A percentile compares a stretch with the other conserved stretches of the same genome.
Evolutionary conservation across 202 grass and related monocot species (phyloP).

Genomic region (Schoenoplectus tabernaemontani): DNA sequence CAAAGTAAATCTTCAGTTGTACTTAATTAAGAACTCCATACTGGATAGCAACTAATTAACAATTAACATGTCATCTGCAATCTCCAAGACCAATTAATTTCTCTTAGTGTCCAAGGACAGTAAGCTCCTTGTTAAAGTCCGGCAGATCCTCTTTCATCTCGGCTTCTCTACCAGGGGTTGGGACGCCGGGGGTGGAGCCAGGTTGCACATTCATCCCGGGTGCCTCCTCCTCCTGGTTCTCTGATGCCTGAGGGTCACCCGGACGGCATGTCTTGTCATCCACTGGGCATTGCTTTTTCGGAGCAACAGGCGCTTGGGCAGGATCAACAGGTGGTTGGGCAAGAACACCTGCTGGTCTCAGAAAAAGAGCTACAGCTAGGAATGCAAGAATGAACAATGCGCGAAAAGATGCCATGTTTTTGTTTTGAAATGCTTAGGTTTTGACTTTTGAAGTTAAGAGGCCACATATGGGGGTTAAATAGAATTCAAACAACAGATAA

Average conservation of each 20-base stretch:
- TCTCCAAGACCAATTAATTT: not conserved
- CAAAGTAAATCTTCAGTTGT: not conserved
- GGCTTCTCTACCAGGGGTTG: not conserved
- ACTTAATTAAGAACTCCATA: not conserved
- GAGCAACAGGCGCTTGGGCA: no score
- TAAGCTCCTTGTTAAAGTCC: not conserved
- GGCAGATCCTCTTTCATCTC: not conserved
- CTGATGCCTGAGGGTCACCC: constrained; percentile 24
- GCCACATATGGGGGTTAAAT: not conserved
- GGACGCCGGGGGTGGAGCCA: no score
- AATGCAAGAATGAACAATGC: not conserved
- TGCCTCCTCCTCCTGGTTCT: constrained; percentile 47
- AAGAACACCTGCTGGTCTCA: not conserved
- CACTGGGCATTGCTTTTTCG: not conserved
- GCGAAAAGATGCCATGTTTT: not conserved
- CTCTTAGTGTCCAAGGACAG: constrained; percentile 23
- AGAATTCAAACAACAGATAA: not conserved
- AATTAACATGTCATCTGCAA: not conserved
- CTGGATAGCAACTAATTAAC: not conserved
- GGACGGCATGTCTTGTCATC: constrained; percentile 46
- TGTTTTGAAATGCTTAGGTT: not conserved
- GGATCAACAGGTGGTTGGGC: not conserved
- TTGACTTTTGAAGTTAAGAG: not conserved
- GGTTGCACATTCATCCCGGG: not conserved
- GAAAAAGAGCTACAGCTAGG: not conserved